These are phyloP conservation scores for Kwoniella europaea DNA, from an alignment of 768 basidiomycete species.

Conservation along the genomic window DNA sequence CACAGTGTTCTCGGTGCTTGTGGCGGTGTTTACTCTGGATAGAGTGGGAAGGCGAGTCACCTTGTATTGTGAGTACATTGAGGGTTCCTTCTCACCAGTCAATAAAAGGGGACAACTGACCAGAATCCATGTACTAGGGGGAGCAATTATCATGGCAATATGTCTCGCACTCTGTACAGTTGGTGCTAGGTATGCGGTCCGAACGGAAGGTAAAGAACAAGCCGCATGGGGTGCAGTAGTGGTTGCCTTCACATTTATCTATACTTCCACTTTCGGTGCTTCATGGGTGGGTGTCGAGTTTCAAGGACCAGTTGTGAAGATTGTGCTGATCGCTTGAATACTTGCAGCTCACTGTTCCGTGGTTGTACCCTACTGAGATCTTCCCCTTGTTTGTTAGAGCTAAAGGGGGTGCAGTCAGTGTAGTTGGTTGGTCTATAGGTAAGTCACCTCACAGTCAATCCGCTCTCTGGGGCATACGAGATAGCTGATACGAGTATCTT, in stretches of 20 bases:
- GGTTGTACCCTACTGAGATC: conserved; percentile 38
- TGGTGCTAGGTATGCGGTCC: conserved; percentile 22
- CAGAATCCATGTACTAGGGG: not conserved
- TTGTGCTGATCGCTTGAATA: not conserved
- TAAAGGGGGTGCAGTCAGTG: conserved; percentile 33
- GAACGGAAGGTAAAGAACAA: not conserved
- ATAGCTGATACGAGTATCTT: conserved; percentile 5
- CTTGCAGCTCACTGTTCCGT: conserved; percentile 34
- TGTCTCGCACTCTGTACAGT: conserved; percentile 25
- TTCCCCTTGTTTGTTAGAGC: conserved; percentile 36
- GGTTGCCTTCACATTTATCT: conserved; percentile 29
- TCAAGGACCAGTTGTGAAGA: not conserved
- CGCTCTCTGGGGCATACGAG: not conserved
- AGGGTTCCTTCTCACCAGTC: not conserved
- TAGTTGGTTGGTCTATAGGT: conserved; percentile 32
- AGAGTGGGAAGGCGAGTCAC: conserved; percentile 36
- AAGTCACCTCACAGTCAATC: not conserved
- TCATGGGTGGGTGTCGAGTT: conserved; percentile 23
- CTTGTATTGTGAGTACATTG: conserved; percentile 15
- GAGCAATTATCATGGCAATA: conserved; percentile 29
- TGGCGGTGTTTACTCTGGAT: conserved; percentile 39
- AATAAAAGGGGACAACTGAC: not conserved
- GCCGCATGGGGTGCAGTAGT: conserved; percentile 30
- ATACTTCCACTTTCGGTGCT: conserved; percentile 37
- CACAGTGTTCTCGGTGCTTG: conserved; percentile 29